phyloP scores from a whole-genome alignment of 2,329 filamentous ascomycete genomes.

The Zarea fungicola region DNA sequence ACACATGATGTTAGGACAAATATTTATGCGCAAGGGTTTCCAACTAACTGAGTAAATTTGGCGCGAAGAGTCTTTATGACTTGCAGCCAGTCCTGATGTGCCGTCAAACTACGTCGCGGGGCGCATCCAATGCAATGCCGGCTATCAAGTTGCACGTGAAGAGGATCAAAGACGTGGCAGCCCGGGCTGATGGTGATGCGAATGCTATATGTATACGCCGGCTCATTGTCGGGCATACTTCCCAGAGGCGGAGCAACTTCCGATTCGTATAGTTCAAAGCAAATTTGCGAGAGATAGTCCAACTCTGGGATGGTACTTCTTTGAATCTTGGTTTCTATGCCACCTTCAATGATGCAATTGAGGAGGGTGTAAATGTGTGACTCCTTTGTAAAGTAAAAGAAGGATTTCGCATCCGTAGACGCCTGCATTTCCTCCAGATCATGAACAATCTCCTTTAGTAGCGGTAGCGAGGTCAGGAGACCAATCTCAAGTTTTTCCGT shows the following conservation, averaged over 20 bases:
- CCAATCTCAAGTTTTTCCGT: constrained; percentile 98
- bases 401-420: constrained; percentile 86
- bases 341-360: constrained; percentile 96
- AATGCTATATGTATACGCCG: constrained; percentile 89
- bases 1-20: constrained; percentile 7
- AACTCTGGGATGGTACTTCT: constrained; percentile 93
- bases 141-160: constrained; percentile 93
- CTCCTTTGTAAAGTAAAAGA: constrained; percentile 99
- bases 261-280: constrained; percentile 95
- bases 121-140: constrained; percentile 95
- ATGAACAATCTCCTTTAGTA: constrained; percentile 94
- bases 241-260: constrained; percentile 59
- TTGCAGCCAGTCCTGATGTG: constrained; percentile 91
- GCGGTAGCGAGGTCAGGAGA: constrained; percentile 82
- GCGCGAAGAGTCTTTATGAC: constrained; percentile 93
- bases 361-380: constrained; percentile 97
- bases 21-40: too few relatives aligned
- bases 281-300: constrained; percentile 95
- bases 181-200: constrained; percentile 93
- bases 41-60: constrained; percentile 90
- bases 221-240: constrained; percentile 44
- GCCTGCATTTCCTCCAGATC: constrained; percentile 97
- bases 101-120: constrained; percentile 80
- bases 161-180: constrained; percentile 91
- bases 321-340: constrained; percentile 93